phyloP scores from a whole-genome alignment of 139 green algal genomes.

The Chlorella sp. region DNA sequence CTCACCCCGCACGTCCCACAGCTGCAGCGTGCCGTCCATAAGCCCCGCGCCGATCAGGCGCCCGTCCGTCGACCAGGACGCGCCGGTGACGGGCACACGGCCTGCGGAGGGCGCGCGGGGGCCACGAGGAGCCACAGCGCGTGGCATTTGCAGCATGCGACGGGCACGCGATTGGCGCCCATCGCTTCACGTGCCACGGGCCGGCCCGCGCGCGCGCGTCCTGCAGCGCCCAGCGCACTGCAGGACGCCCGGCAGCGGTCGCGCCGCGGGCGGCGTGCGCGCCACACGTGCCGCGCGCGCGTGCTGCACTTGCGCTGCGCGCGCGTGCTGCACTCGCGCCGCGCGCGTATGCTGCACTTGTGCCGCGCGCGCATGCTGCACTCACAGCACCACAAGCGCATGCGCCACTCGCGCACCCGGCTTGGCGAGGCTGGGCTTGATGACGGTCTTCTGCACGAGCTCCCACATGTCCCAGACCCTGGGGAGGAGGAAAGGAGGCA shows the following conservation, averaged over 20 bases:
- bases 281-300: no score
- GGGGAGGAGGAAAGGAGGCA: no score
- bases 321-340: background rate
- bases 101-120: slow-evolving; percentile 23
- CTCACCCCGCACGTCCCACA: slow-evolving; percentile 77
- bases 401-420: slow-evolving; percentile 14
- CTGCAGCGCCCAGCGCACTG: no score
- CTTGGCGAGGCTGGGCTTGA: slow-evolving; percentile 78
- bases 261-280: no score
- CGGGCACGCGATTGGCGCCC: no score
- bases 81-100: slow-evolving; percentile 78
- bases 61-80: slow-evolving; percentile 74
- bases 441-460: slow-evolving; percentile 86
- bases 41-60: slow-evolving; percentile 81
- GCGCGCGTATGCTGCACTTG: background rate
- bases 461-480: slow-evolving; percentile 84
- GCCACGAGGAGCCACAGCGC: background rate
- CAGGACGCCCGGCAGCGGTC: no score
- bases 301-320: no score
- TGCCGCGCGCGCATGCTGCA: background rate
- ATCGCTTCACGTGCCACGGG: no score
- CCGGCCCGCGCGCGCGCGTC: no score
- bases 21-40: slow-evolving; percentile 88
- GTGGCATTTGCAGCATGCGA: no score
- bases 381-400: background rate